Percentiles rank a stretch among this genome's conserved stretches.
These are phyloP conservation scores for Xylaria multiplex DNA, from an alignment of 2,329 filamentous ascomycete species.

Conservation along the genomic window DNA sequence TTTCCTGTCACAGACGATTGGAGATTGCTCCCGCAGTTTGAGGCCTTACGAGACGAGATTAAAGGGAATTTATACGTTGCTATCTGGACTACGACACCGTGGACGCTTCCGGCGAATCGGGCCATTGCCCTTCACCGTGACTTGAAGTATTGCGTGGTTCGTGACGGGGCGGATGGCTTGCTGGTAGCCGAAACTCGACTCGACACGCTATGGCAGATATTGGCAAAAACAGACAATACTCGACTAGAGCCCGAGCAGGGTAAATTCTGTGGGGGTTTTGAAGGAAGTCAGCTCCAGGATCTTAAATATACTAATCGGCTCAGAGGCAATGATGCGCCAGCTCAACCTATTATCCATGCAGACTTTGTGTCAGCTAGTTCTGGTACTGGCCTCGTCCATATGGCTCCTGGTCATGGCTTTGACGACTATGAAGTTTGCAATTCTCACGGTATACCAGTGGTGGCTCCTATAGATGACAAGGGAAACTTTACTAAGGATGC, in stretches of 20 bases:
- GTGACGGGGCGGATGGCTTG: constrained; percentile 66
- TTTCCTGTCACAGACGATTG: constrained; percentile 72
- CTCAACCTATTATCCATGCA: constrained; percentile 80
- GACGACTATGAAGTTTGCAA: constrained; percentile 91
- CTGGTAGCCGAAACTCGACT: constrained; percentile 78
- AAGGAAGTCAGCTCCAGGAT: constrained; percentile 72
- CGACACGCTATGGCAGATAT: constrained; percentile 63
- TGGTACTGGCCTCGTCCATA: constrained; percentile 94
- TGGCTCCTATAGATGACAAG: constrained; percentile 84
- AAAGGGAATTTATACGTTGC: constrained; percentile 73
- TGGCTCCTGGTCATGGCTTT: constrained; percentile 94
- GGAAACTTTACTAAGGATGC: constrained; percentile 85
- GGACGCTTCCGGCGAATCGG: constrained; percentile 93
- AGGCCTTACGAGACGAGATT: constrained; percentile 53
- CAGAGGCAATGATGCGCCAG: constrained; percentile 63
- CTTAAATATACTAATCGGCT: constrained; percentile 78
- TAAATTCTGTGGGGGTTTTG: constrained; percentile 65
- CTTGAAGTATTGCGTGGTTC: constrained; percentile 77
- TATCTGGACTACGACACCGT: constrained; percentile 99
- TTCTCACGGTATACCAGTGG: constrained; percentile 74
- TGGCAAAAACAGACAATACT: constrained; percentile 48
- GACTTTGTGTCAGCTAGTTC: constrained; percentile 90
- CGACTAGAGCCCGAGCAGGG: constrained; percentile 23
- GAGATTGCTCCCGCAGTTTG: constrained; percentile 50
- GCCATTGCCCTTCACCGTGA: constrained; percentile 84